Base-by-base conservation (phyloP, 768 basidiomycete genomes). In the Trametes cubensis region DNA sequence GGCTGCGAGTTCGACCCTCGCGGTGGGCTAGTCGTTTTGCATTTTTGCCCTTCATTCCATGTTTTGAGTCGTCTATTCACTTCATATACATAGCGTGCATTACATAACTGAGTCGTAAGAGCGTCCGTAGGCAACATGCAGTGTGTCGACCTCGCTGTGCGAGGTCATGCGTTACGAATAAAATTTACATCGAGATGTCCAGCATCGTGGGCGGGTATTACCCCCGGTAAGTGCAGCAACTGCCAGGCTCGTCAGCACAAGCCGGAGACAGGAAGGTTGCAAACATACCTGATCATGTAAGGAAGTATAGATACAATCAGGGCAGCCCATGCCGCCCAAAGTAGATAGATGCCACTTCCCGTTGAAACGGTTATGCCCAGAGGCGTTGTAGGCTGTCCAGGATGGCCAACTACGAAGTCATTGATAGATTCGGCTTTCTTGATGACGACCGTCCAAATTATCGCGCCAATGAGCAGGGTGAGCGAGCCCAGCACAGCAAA, bases 221-320 rank as follows among this genome's bases (percentile, higher is more conserved):
- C 76, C 89, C 87, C 65, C 89, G 85, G 76, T 80, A 92, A 56
- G 91, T 92, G 75, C 89, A 92, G 69, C 89, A 92, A 66, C 90
- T 92, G 64, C n/a, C 6, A 45, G 39, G 7, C 6, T 53, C 38
- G 8, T 52, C 40, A 56, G 50, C 20, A 49, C 7, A 44, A 59
- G 28, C 15, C 15, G 7, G 39, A 25, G 21, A 18, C 25, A 38
- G 54, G 56, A 47, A 59, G 7, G 45, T 7, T 17, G 6, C 13
- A 13, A 18, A 72, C 85, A 47, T 63, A 90, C 90, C 85, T 91
- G 67, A 91, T 80, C 80, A 90, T 81, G 70, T 92, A 93, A 15
- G 92, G 92, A 44, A 89, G 71, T 52, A 86, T 76, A 0, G 91
- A 90, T 20, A 81, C 78, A 40, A 84, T 72, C 40, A 92, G 78